Evolutionary conservation across 2,329 filamentous ascomycete genomes (phyloP).

Genomic region (Claviceps cyperi): DNA sequence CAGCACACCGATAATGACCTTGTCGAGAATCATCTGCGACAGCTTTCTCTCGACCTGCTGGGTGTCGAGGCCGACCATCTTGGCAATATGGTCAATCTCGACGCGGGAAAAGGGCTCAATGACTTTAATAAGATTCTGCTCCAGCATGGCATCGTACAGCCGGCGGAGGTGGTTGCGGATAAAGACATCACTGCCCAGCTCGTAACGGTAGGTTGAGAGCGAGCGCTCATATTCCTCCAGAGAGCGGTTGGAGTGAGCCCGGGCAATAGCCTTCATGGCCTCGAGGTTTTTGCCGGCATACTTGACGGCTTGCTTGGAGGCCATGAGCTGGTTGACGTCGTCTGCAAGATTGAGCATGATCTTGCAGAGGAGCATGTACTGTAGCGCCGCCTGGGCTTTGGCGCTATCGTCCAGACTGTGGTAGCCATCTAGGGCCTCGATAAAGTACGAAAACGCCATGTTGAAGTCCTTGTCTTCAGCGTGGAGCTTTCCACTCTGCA

Average conservation of each 20-base stretch:
- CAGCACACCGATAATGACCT: conserved; percentile 93
- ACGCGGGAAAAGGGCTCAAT: conserved; percentile 97
- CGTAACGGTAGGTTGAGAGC: conserved; percentile 76
- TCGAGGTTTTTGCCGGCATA: conserved; percentile 93
- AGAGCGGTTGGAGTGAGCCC: conserved; percentile 87
- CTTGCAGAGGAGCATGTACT: conserved; percentile 99
- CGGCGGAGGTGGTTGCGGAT: conserved; percentile 93
- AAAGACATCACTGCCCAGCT: conserved; percentile 88
- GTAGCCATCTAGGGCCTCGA: conserved; percentile 95
- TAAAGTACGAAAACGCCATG: conserved; percentile 97
- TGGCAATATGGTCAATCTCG: conserved; percentile 90
- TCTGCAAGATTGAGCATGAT: conserved; percentile 97
- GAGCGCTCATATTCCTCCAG: conserved; percentile 95
- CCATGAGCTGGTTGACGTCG: conserved; percentile 89
- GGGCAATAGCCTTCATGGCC: conserved; percentile 97
- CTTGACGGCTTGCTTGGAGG: conserved; percentile 90
- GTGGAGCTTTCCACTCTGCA: conserved; percentile 98
- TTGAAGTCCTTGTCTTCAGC: conserved; percentile 99
- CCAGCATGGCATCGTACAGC: conserved; percentile 95
- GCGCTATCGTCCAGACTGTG: conserved; percentile 76
- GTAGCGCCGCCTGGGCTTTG: conserved; percentile 89
- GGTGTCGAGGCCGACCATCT: conserved; percentile 93
- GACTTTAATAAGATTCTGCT: conserved; percentile 99
- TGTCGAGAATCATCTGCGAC: conserved; percentile 98
- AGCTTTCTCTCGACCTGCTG: conserved; percentile 96